Conservation (phyloP, 106 monocot species). For the Acorus gramineus region DNA sequence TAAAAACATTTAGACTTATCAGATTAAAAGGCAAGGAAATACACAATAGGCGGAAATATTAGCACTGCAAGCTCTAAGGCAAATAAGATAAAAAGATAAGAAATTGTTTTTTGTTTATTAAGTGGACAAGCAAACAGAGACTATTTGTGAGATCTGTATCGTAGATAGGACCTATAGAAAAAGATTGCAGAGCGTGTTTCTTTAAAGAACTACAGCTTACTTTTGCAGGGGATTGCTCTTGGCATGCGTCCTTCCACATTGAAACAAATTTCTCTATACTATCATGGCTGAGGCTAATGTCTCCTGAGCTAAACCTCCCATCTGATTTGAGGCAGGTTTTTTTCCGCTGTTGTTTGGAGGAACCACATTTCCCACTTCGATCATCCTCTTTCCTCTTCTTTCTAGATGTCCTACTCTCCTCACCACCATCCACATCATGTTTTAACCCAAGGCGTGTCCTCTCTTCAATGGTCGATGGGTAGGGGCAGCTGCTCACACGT, state of each 20-base stretch:
- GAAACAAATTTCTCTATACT: slow-evolving; percentile 6
- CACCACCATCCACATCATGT: slow-evolving; percentile 8
- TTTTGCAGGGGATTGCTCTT: slow-evolving; percentile 14
- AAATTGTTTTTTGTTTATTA: too few relatives aligned
- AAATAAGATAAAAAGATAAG: too few relatives aligned
- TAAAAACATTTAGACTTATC: too few relatives aligned
- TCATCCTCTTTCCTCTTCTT: slow-evolving; percentile 1
- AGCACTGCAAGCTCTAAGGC: too few relatives aligned
- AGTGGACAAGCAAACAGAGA: too few relatives aligned
- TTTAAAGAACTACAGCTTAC: not conserved
- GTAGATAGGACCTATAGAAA: not conserved
- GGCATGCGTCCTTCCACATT: slow-evolving; percentile 15
- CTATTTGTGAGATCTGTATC: not conserved
- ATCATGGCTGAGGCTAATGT: slow-evolving; percentile 5
- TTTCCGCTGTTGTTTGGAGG: slow-evolving; percentile 2
- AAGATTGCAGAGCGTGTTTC: too few relatives aligned
- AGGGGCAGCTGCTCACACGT: not conserved
- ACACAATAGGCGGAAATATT: too few relatives aligned
- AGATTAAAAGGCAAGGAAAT: too few relatives aligned
- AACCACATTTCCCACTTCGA: not conserved
- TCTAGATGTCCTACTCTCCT: not conserved
- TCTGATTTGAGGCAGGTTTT: not conserved
- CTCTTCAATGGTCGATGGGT: slow-evolving; percentile 6
- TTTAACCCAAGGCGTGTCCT: slow-evolving; percentile 15
- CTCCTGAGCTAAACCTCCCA: not conserved